These are phyloP conservation scores for Achlya hypogyna DNA, from an alignment of 352 stramenopile species.

Conservation along the genomic window DNA sequence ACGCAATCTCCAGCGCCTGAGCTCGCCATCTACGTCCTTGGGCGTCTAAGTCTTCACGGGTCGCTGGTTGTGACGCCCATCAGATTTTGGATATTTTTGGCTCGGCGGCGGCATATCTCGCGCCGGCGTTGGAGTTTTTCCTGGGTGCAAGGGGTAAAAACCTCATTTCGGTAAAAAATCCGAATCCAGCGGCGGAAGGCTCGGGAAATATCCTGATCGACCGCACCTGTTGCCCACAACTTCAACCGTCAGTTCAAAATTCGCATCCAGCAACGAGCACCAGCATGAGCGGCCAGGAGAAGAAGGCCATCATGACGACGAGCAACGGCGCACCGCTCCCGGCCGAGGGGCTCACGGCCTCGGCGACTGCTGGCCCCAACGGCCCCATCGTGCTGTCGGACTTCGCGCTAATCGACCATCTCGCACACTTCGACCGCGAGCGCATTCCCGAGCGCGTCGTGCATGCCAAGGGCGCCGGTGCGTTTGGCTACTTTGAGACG, in stretches of 20 bases:
- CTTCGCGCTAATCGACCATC: conserved; percentile 81
- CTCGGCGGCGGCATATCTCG: too few relatives aligned
- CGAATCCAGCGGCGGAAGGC: not conserved
- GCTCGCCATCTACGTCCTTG: too few relatives aligned
- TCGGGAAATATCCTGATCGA: not conserved
- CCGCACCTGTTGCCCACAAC: not conserved
- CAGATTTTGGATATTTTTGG: too few relatives aligned
- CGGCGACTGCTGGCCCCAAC: conserved; percentile 43
- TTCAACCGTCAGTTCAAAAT: not conserved
- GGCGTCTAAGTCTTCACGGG: too few relatives aligned
- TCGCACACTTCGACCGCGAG: conserved; percentile 89
- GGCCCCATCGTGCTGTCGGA: conserved; percentile 72
- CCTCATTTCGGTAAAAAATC: not conserved
- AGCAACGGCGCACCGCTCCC: conserved; percentile 46
- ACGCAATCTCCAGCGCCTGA: too few relatives aligned
- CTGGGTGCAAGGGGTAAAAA: too few relatives aligned
- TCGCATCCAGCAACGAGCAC: not conserved
- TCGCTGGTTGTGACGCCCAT: too few relatives aligned
- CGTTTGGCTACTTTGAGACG: conserved; percentile 89
- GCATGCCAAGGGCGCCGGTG: conserved; percentile 83
- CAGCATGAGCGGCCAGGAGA: too few relatives aligned
- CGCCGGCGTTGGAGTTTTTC: too few relatives aligned
- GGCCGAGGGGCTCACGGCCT: conserved; percentile 58
- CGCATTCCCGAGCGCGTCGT: conserved; percentile 88
- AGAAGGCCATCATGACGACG: not conserved